Evolutionary conservation across 257 asterid genomes (phyloP).

Genomic region (Solanum piurae): DNA sequence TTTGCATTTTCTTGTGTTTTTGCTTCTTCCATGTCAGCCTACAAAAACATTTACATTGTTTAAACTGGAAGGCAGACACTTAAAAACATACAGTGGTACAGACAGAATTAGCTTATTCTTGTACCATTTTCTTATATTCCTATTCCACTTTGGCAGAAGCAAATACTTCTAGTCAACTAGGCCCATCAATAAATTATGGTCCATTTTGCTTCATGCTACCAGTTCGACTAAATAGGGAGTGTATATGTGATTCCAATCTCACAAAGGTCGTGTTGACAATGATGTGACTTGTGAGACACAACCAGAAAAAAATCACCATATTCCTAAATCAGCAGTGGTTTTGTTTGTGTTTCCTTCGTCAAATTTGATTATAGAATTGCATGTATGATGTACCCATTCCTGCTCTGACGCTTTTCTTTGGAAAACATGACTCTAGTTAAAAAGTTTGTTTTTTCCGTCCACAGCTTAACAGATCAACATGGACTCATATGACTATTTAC

Average conservation of each 20-base stretch:
- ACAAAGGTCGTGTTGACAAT: background rate
- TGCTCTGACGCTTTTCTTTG: background rate
- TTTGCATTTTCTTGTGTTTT: constrained; percentile 14
- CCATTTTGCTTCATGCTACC: background rate
- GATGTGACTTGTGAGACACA: background rate
- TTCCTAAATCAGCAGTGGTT: background rate
- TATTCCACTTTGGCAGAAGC: background rate
- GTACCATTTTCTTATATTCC: background rate
- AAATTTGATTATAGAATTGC: background rate
- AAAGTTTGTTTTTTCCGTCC: background rate
- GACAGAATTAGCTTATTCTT: background rate
- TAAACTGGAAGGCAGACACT: background rate
- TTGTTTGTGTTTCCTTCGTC: background rate
- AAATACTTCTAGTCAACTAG: background rate
- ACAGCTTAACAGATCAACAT: background rate
- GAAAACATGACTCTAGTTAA: background rate
- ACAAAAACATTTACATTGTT: background rate
- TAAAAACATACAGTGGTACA: background rate
- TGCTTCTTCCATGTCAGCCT: constrained; percentile 11
- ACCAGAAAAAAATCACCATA: background rate
- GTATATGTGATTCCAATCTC: background rate
- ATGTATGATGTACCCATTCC: background rate
- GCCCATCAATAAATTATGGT: background rate
- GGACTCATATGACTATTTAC: background rate
- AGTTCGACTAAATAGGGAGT: background rate